Base-by-base conservation (phyloP, 306 rosid species). In the Quercus suber region DNA sequence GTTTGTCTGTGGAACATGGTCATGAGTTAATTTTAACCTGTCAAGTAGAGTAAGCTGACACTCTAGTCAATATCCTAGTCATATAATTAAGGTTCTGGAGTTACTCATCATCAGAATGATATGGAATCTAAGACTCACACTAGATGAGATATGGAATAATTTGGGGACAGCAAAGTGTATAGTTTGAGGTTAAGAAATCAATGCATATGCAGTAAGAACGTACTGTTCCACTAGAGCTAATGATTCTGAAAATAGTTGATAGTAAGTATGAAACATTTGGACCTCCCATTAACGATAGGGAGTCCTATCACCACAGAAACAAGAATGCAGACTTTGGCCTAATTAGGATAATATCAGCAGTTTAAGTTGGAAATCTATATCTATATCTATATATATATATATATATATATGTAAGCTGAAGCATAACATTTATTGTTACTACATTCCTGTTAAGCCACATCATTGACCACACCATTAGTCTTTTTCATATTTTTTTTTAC, bases 1-100 rank as follows among this genome's bases (percentile, higher is more conserved):
- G 73, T 35, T 76, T 85, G 89, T 82, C 81, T 33, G 43, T 43
- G 80, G 74, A 84, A 81, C 94, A 83, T 77, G 85, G 17, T 71
- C 87, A 81, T 71, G 60, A 81, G 73, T 68, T 76, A 17, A 71
- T 79, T 45, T 83, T 27, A 28, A 55, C 57, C 31, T 78, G 59
- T 15, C 37, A 23, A 76, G 76, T 41, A 67, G 45, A 69, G 61
- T 30, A 56, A 58, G 55, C 74, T 61, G 37, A 73, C 52, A 33
- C 69, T 68, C 57, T 61, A 53, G 81, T 77, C 74, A 52, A 4
- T 52, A 5, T 69, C n/a, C n/a, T 61, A 53, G 21, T 35, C 43
- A 33, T 65, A 58, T 11, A 69, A 37, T 37, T 35, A 74, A 61
- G 55, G 43, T 35, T 35, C 20, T 21, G 9, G 14, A 23, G 35